A percentile compares a stretch with the other conserved stretches of the same genome.
Conservation (phyloP, 2,329 filamentous ascomycete species). For the Dissoconium aciculare region DNA sequence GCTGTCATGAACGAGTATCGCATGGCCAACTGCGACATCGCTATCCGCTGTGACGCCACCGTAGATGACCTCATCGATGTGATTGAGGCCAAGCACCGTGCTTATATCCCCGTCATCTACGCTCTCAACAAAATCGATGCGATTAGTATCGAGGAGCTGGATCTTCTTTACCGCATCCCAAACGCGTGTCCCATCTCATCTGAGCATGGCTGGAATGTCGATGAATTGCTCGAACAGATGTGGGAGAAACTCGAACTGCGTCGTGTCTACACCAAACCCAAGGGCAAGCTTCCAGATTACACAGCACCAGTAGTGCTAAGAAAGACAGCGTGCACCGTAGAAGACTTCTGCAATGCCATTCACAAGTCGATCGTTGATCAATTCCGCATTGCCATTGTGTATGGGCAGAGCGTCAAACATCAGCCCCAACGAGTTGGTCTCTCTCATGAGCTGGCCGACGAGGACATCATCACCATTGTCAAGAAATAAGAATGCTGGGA, state of each 20-base stretch:
- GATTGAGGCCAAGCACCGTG: conserved; percentile 82
- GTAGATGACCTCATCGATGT: conserved; percentile 95
- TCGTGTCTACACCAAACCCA: conserved; percentile 94
- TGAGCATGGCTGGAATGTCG: conserved; percentile 89
- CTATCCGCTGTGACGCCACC: conserved; percentile 93
- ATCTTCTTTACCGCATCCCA: conserved; percentile 89
- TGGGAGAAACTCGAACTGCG: conserved; percentile 91
- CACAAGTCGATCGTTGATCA: conserved; percentile 92
- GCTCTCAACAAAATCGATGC: conserved; percentile 98
- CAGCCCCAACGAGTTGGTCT: conserved; percentile 93
- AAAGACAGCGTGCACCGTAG: conserved; percentile 68
- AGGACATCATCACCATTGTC: conserved; percentile 58
- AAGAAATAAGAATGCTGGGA: too few relatives aligned
- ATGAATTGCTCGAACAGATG: conserved; percentile 94
- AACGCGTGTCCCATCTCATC: conserved; percentile 96
- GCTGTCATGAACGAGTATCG: conserved; percentile 95
- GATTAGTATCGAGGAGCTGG: conserved; percentile 93
- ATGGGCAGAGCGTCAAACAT: conserved; percentile 96
- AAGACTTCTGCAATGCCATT: conserved; percentile 97
- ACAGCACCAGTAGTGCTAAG: conserved; percentile 77
- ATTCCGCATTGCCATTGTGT: conserved; percentile 90
- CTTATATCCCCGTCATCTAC: conserved; percentile 98
- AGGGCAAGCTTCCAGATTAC: conserved; percentile 89
- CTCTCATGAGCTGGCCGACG: conserved; percentile 78
- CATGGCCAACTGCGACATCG: conserved; percentile 92